These are phyloP conservation scores for Diatrype stigma DNA, from an alignment of 2,329 filamentous ascomycete genomes.

Conservation along the genomic window DNA sequence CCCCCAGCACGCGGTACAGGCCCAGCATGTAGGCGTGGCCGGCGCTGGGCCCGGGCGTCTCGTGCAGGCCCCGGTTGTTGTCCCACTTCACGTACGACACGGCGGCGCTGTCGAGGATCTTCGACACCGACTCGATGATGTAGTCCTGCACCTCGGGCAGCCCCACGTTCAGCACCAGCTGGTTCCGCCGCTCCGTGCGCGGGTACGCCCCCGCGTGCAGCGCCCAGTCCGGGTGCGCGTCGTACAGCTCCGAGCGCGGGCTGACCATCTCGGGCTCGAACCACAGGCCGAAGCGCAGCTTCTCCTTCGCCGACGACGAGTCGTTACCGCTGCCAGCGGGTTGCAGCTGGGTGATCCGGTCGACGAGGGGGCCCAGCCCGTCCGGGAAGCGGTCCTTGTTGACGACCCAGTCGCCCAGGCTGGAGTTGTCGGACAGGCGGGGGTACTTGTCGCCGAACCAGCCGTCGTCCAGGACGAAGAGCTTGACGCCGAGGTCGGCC, in stretches of 20 bases:
- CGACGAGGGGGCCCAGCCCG: conserved; percentile 49
- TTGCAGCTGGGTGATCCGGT: conserved; percentile 46
- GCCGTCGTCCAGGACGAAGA: conserved; percentile 64
- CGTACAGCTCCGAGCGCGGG: conserved; percentile 56
- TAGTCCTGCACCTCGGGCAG: conserved; percentile 60
- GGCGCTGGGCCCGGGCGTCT: conserved; percentile 48
- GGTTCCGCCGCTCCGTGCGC: conserved; percentile 51
- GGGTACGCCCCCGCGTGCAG: conserved; percentile 53
- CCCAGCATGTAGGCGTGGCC: conserved; percentile 60
- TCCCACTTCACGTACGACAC: conserved; percentile 66
- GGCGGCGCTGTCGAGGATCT: conserved; percentile 48
- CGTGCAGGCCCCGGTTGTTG: conserved; percentile 62
- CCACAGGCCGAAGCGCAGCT: conserved; percentile 61
- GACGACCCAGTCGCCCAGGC: conserved; percentile 60
- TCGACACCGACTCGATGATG: conserved; percentile 52
- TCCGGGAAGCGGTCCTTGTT: conserved; percentile 57
- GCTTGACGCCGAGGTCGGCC: conserved; percentile 54
- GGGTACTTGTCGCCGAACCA: conserved; percentile 65
- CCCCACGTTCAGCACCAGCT: conserved; percentile 59
- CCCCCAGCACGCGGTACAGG: conserved; percentile 58
- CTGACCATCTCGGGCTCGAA: conserved; percentile 67
- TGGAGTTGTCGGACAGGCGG: conserved; percentile 51
- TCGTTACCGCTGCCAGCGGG: no score
- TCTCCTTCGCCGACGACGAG: conserved; percentile 37
- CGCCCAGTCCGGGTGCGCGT: conserved; percentile 60